A percentile compares a stretch with the other conserved stretches of the same genome.
Conservation (phyloP, 2,329 filamentous ascomycete genomes). For the Neonectria hederae region DNA sequence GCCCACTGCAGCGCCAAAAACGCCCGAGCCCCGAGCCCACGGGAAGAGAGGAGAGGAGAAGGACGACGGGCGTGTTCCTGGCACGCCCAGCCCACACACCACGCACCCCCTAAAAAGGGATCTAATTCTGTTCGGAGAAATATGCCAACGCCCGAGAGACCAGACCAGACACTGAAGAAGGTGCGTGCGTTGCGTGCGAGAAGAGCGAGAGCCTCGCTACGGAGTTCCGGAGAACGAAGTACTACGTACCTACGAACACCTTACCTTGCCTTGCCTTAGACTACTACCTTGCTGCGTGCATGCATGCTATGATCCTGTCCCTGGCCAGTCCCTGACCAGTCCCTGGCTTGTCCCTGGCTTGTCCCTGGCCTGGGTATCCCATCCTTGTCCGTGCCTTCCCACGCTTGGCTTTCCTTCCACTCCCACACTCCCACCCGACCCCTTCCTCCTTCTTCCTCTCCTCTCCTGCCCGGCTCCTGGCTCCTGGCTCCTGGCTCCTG, state of each 20-base stretch:
- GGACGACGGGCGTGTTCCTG: not conserved
- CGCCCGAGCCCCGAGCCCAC: constrained; percentile 5
- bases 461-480: constrained; percentile 11
- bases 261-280: not conserved
- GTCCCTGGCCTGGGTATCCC: constrained; percentile 17
- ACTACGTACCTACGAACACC: not conserved
- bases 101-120: constrained; percentile 16
- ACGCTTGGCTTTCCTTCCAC: constrained; percentile 8
- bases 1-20: not conserved
- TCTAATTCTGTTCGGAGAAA: constrained; percentile 40
- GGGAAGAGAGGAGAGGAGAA: not conserved
- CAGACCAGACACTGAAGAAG: not conserved
- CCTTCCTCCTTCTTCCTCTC: constrained; percentile 1
- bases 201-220: not conserved
- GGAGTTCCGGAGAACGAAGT: not conserved
- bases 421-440: not conserved
- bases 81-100: not conserved
- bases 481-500: constrained; percentile 15
- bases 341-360: constrained; percentile 10
- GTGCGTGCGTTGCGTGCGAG: constrained; percentile 1
- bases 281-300: not conserved
- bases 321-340: constrained; percentile 11
- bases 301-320: not conserved
- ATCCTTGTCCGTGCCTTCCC: constrained; percentile 23
- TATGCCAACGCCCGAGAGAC: constrained; percentile 21